Base-by-base conservation (phyloP, 805 yeast species). In the Huiozyma sinensis region DNA sequence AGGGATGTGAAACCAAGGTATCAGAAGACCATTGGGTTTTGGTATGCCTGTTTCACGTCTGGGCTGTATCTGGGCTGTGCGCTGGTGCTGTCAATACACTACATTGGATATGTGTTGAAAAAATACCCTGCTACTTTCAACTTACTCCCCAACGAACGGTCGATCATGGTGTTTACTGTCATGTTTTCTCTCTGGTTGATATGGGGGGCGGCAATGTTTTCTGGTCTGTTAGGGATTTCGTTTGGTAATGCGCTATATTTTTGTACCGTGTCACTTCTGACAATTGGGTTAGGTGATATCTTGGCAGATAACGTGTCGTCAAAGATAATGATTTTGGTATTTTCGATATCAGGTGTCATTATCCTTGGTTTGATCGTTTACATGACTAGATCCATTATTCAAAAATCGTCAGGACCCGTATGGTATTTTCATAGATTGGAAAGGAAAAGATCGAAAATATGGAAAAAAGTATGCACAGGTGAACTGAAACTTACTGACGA, bases 241-340 rank as follows among this genome's bases (percentile, higher is more conserved):
- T 83, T 72, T 56, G 87, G 88, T 0, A 70, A 77, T n/a, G 77
- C 84, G 0, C 57, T 85, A 39, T 87, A 84, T 57, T 85, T 73
- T 58, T 78, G 87, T 52, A 73, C 76, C 8, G 87, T 83, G 1
- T 79, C 94, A 0, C 65, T 82, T 35, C 66, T 84, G 40, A 88
- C 96, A 1, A 73, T 88, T 29, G 96, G 96, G 0, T 67, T 81
- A 12, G 95, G 95, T 34, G 92, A 83, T 52, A 69, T 81, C 32
- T 66, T 71, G 0, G 89, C 95, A 0, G 33, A 45, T 0, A 61
- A 72, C 1, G 64, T 70, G 1, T 76, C 77, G 1, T 71, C 82
- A 0, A 75, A 76, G 55, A 80, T 79, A 0, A 62, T 83, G 48
- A 66, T 74, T 0, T 65, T 87, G 42, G 58, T 82, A 2, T 84